Evolutionary conservation across 2,329 filamentous ascomycete species (phyloP), one percentile per base, ranked within the genome.

Genomic region (Fusarium euwallaceae): DNA sequence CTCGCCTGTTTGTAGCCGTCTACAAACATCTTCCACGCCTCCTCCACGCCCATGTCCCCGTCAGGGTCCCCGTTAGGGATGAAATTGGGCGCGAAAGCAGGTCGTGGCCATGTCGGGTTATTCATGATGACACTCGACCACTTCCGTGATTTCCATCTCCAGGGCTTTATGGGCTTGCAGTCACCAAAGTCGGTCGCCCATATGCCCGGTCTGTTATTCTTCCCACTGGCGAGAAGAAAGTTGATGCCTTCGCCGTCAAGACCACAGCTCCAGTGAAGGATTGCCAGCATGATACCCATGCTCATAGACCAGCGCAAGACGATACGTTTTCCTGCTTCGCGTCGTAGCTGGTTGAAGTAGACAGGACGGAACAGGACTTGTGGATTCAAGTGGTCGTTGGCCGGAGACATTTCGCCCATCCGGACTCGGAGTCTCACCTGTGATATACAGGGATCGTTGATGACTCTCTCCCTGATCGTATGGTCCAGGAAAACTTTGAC

Each of bases 151-250:
- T 24, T 16, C 11, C 17, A n/a, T 32, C 12, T 10, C 4, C 3
- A 20, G 22, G 14, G 56, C 9, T 27, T 8, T 4, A 72, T 48
- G 12, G 22, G 27, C 9, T 20, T 48, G 71, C 79, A 80, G 14
- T 71, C 66, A 9, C 67, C 73, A 61, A 80, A 80, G 45, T 71
- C 56, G 43, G 69, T 73, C n/a, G 77, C n/a, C 78, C 76, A 80
- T 6, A 80, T 45, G 11, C 32, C 61, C 5, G 65, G 48, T 3
- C 43, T 45, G 22, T 17, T 11, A 29, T n/a, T 59, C 1, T 9
- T n/a, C 16, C 7, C 1, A 12, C 39, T 10, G 1, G 61, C 76
- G 8, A 80, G 41, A 10, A 69, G 61, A 14, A 80, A 80, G 24
- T 77, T 66, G 41, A 80, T 69, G 2, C 78, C 79, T 0, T 39